Evolutionary conservation across 345 rosid genomes (phyloP).

Genomic region (Crucihimalaya himalaica): DNA sequence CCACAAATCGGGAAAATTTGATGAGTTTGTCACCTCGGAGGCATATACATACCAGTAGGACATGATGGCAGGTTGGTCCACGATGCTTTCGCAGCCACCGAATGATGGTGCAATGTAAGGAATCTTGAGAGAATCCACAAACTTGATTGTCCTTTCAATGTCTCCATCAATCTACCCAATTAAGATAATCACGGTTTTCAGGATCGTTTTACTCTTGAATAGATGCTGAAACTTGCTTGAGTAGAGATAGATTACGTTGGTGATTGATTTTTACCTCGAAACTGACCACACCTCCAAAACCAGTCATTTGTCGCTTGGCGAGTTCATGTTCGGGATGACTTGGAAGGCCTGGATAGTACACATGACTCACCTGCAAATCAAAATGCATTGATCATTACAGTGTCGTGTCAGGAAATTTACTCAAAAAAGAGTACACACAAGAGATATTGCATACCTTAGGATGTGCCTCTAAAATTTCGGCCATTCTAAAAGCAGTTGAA

Average conservation of each 20-base stretch:
- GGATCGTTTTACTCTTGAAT: not conserved
- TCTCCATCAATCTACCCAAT: conserved; percentile 76
- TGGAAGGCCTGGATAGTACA: conserved; percentile 87
- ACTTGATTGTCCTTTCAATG: conserved; percentile 63
- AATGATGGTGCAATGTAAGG: conserved; percentile 99
- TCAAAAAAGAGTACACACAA: not conserved
- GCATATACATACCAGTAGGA: conserved; percentile 80
- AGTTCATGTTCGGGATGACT: conserved; percentile 94
- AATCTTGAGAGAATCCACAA: conserved; percentile 84
- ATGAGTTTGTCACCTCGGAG: not conserved
- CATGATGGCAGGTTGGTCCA: conserved; percentile 99
- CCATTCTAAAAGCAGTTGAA: conserved; percentile 90
- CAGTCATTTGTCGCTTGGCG: conserved; percentile 95
- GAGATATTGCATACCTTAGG: conserved; percentile 62
- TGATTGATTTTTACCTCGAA: conserved; percentile 68
- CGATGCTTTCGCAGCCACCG: conserved; percentile 97
- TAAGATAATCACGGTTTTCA: conserved; percentile 7
- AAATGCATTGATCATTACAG: not conserved
- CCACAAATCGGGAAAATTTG: not conserved
- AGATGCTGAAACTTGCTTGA: not conserved
- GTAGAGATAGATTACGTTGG: not conserved
- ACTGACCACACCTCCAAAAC: conserved; percentile 98
- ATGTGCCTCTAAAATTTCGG: conserved; percentile 99
- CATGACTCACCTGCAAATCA: conserved; percentile 68
- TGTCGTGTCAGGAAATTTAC: not conserved